Conservation (phyloP, 129 eudicot genomes). For the Gnaphalium uliginosum region DNA sequence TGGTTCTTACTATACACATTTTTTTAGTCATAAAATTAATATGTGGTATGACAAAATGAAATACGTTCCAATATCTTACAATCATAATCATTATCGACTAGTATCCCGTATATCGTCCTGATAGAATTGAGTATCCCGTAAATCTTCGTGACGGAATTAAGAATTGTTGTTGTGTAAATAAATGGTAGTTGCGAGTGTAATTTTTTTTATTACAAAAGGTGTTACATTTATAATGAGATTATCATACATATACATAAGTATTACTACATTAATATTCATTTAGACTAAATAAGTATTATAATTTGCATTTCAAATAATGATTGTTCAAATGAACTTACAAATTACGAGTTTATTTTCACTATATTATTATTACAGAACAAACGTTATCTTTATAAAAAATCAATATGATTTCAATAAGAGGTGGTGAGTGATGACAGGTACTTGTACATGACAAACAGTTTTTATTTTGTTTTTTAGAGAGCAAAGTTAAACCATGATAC, state of each 20-base stretch:
- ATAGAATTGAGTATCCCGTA: no score
- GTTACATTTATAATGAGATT: background rate
- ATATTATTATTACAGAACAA: background rate
- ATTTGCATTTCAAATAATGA: background rate
- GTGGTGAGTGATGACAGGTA: background rate
- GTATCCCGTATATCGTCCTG: background rate
- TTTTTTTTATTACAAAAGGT: background rate
- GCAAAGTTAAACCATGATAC: background rate
- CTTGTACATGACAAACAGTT: background rate
- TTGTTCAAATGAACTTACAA: background rate
- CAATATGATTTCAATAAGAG: background rate
- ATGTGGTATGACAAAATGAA: no score
- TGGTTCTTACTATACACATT: background rate
- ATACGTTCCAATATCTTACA: no score
- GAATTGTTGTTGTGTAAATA: background rate
- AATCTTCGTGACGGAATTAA: no score
- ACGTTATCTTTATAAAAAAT: background rate
- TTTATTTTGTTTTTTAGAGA: background rate
- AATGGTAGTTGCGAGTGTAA: background rate
- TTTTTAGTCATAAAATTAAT: background rate
- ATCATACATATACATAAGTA: background rate
- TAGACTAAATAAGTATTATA: background rate
- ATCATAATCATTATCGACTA: no score
- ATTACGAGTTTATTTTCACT: background rate
- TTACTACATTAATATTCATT: background rate